These are phyloP conservation scores for Ascodesmis nigricans DNA, from an alignment of 495 filamentous ascomycete species.

Conservation along the genomic window DNA sequence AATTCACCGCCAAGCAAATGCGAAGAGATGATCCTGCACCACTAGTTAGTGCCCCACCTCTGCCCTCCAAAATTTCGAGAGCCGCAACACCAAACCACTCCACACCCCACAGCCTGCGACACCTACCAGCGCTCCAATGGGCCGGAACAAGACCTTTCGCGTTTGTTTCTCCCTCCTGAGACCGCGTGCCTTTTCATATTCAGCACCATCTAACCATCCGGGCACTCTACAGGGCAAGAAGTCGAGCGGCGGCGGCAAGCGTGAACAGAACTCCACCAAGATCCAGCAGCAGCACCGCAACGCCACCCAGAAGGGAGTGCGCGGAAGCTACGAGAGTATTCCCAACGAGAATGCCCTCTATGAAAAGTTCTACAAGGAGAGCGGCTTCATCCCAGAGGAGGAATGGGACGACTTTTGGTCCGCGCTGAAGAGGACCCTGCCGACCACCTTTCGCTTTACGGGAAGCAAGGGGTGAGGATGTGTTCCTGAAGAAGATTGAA, in stretches of 20 bases:
- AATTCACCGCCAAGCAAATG: too few relatives aligned
- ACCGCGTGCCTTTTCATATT: background rate
- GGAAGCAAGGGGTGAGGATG: slow-evolving; percentile 53
- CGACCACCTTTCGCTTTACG: slow-evolving; percentile 90
- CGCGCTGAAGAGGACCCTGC: slow-evolving; percentile 55
- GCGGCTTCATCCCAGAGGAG: slow-evolving; percentile 45
- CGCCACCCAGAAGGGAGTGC: slow-evolving; percentile 16
- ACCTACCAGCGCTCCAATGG: too few relatives aligned
- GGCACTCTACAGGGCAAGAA: too few relatives aligned
- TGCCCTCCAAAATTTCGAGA: too few relatives aligned
- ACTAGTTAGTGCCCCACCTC: too few relatives aligned
- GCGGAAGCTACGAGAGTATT: slow-evolving; percentile 15
- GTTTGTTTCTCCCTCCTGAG: background rate
- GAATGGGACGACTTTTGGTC: slow-evolving; percentile 66
- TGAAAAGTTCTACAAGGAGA: slow-evolving; percentile 61
- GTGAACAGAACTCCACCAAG: too few relatives aligned
- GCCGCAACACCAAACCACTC: too few relatives aligned
- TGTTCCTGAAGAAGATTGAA: slow-evolving; percentile 2
- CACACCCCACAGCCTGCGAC: too few relatives aligned
- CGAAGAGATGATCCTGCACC: too few relatives aligned
- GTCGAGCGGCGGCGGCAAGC: too few relatives aligned
- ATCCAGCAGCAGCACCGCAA: too few relatives aligned
- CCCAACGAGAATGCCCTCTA: slow-evolving; percentile 42
- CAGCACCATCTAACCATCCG: too few relatives aligned
- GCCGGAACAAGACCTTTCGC: background rate